Conservation (phyloP, 768 basidiomycete species). For the Trametes cingulata region DNA sequence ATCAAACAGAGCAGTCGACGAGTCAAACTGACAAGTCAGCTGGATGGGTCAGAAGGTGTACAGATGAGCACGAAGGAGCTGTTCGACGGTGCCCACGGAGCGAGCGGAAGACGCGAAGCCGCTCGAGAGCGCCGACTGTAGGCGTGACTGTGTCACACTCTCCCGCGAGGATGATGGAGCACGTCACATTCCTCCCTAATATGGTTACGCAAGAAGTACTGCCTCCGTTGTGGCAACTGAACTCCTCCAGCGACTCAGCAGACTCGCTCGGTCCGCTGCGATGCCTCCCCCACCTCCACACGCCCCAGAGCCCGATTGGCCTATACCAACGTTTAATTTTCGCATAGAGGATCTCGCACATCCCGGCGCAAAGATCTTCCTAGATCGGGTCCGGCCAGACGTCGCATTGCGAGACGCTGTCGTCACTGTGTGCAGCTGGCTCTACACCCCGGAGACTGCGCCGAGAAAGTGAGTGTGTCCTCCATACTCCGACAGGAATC, state of each 20-base stretch:
- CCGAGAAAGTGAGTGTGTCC: conserved; percentile 46
- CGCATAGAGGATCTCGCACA: conserved; percentile 61
- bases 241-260: background rate
- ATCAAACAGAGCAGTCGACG: background rate
- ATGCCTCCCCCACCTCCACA: conserved; percentile 30
- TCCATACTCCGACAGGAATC: background rate
- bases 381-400: conserved; percentile 48
- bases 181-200: background rate
- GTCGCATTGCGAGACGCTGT: conserved; percentile 40
- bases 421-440: conserved; percentile 39
- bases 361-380: conserved; percentile 57
- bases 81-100: background rate
- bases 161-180: background rate
- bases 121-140: background rate
- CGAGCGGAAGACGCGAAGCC: conserved; percentile 2
- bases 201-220: conserved; percentile 1
- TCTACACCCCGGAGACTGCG: conserved; percentile 47
- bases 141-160: background rate
- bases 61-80: background rate
- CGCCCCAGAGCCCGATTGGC: conserved; percentile 41
- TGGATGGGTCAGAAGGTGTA: conserved; percentile 14
- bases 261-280: background rate
- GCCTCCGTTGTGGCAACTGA: background rate
- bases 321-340: conserved; percentile 56
- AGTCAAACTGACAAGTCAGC: conserved; percentile 1